Conservation (phyloP, 2,329 filamentous ascomycete species). For the Chrysosporium queenslandicum region DNA sequence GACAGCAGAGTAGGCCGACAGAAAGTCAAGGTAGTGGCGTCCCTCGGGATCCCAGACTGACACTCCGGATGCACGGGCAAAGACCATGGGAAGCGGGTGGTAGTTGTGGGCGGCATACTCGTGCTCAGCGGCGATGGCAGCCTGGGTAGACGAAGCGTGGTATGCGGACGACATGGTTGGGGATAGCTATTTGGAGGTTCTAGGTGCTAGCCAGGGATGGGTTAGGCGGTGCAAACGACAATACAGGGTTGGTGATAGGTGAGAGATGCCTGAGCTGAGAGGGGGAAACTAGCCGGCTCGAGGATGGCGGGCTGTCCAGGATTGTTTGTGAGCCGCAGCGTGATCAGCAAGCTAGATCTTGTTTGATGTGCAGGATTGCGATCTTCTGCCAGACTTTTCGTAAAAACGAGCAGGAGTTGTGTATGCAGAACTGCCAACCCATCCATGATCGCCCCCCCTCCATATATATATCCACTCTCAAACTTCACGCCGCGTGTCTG, state of each 20-base stretch:
- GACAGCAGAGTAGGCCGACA: conserved; percentile 94
- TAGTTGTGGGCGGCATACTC: conserved; percentile 95
- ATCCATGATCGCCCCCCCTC: not conserved
- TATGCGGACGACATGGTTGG: conserved; percentile 28
- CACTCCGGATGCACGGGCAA: conserved; percentile 71
- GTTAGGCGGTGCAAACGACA: not conserved
- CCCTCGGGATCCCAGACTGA: conserved; percentile 97
- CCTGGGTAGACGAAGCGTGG: conserved; percentile 68
- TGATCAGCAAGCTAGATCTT: no score
- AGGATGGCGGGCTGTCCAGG: not conserved
- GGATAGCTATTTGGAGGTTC: not conserved
- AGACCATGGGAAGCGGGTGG: conserved; percentile 90
- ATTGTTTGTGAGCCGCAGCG: not conserved
- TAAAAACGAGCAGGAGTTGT: not conserved
- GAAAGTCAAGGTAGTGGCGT: conserved; percentile 90
- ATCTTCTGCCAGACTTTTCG: not conserved
- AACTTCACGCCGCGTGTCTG: not conserved
- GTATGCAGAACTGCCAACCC: not conserved
- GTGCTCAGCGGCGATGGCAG: conserved; percentile 71
- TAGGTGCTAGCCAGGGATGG: not conserved
- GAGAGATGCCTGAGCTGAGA: no score
- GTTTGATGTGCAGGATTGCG: not conserved
- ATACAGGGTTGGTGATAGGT: conserved; percentile 1
- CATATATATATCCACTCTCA: conserved; percentile 3
- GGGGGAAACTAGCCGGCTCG: not conserved